Conservation (phyloP, 768 basidiomycete genomes). For the Leccinum sublutescens region DNA sequence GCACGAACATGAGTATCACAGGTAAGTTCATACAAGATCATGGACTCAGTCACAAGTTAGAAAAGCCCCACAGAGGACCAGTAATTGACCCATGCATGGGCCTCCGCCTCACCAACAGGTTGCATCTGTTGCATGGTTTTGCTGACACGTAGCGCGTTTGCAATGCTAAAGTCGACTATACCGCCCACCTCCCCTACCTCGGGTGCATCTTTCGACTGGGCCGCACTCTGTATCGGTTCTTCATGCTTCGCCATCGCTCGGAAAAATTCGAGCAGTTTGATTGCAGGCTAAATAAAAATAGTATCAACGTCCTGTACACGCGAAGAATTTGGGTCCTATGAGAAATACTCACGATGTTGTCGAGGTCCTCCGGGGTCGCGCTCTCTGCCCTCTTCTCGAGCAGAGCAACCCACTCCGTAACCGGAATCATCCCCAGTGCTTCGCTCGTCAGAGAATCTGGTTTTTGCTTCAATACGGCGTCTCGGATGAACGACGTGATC, state of each 20-base stretch:
- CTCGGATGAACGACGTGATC: slow-evolving; percentile 26
- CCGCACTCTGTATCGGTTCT: not conserved
- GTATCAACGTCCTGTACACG: not conserved
- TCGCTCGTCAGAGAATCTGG: slow-evolving; percentile 1
- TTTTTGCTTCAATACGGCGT: slow-evolving; percentile 14
- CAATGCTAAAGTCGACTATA: slow-evolving; percentile 6
- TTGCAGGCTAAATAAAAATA: slow-evolving; percentile 26
- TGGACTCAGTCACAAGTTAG: not conserved
- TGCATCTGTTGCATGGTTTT: slow-evolving; percentile 11
- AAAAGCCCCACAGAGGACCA: slow-evolving; percentile 19
- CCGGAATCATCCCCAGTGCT: slow-evolving; percentile 22
- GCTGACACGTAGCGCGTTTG: slow-evolving; percentile 12
- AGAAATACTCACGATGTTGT: slow-evolving; percentile 2
- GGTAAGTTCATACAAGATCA: too few species aligned
- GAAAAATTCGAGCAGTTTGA: slow-evolving; percentile 33
- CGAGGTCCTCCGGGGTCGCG: slow-evolving; percentile 5
- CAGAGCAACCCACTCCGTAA: slow-evolving; percentile 31
- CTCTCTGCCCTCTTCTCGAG: slow-evolving; percentile 27
- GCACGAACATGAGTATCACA: too few species aligned
- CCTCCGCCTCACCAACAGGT: slow-evolving; percentile 14
- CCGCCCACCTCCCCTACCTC: slow-evolving; percentile 4
- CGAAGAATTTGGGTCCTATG: too few species aligned
- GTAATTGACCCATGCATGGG: slow-evolving; percentile 15
- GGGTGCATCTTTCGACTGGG: not conserved
- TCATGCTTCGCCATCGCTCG: slow-evolving; percentile 14